A percentile compares a stretch with the other conserved stretches of the same genome.
Evolutionary conservation across 106 monocot species (phyloP).

Genomic region (Acanthochlamys bracteata): DNA sequence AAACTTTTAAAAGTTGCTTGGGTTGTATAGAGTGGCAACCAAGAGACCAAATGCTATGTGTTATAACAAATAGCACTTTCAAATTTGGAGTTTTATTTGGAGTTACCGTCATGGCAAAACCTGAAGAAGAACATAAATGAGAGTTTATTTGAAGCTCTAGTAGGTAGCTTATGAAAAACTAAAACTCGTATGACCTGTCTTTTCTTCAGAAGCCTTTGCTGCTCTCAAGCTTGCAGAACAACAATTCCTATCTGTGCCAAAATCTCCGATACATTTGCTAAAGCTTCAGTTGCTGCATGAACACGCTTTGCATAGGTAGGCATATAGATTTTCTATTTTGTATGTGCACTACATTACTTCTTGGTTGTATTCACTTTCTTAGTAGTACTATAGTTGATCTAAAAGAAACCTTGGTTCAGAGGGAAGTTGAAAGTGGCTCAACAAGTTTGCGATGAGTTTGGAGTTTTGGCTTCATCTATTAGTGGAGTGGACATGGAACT

Average conservation of each 20-base stretch:
- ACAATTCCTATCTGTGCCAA: conserved; percentile 57
- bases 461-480: conserved; percentile 54
- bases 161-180: too few species aligned
- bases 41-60: too few species aligned
- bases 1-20: too few species aligned
- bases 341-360: neutral
- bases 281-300: conserved; percentile 88
- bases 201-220: conserved; percentile 63
- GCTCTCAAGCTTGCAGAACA: conserved; percentile 78
- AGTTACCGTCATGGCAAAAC: too few species aligned
- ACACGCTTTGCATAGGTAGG: conserved; percentile 74
- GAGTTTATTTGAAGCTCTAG: too few species aligned
- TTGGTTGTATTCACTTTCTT: neutral
- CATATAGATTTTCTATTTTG: neutral
- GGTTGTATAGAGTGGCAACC: too few species aligned
- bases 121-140: too few species aligned
- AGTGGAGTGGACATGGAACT: conserved; percentile 88
- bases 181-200: too few species aligned
- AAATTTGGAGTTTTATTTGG: too few species aligned
- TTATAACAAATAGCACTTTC: too few species aligned
- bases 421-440: conserved; percentile 74
- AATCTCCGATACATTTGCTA: conserved; percentile 57
- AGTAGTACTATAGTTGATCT: neutral
- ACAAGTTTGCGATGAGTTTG: conserved; percentile 76
- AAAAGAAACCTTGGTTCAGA: conserved; percentile 27